phyloP scores from a whole-genome alignment of 352 stramenopile species.

The Pythium utonaiense region DNA sequence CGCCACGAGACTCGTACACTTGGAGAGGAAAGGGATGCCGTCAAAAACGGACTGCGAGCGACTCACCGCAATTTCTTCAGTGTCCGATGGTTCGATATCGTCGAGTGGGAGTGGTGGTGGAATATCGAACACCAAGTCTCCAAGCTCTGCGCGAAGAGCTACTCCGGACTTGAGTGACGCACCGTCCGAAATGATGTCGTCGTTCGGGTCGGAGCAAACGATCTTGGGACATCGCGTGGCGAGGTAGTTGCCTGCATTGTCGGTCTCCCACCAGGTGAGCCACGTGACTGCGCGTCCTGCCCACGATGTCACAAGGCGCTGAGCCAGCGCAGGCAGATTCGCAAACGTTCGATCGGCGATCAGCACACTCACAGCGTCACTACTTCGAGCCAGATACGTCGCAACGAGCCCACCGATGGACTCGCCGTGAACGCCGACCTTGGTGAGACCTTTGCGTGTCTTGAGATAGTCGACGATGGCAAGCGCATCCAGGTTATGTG shows the following conservation, averaged over 20 bases:
- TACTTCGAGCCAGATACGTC: slow-evolving; percentile 61
- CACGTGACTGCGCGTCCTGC: slow-evolving; percentile 54
- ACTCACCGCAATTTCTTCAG: neutral
- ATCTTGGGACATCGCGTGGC: slow-evolving; percentile 71
- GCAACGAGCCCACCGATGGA: slow-evolving; percentile 80
- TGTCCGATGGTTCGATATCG: slow-evolving; percentile 1
- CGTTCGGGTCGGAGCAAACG: slow-evolving; percentile 74
- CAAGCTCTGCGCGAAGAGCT: slow-evolving; percentile 59
- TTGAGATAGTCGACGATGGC: slow-evolving; percentile 75
- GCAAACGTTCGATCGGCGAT: slow-evolving; percentile 82
- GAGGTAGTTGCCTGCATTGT: slow-evolving; percentile 77
- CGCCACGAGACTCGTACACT: slow-evolving; percentile 1
- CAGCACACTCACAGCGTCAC: slow-evolving; percentile 54
- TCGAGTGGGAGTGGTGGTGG: slow-evolving; percentile 12
- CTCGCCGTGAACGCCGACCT: slow-evolving; percentile 77
- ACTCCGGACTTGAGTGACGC: slow-evolving; percentile 83
- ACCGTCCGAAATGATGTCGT: slow-evolving; percentile 82
- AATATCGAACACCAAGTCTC: slow-evolving; percentile 25
- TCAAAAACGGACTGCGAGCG: neutral
- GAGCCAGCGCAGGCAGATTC: slow-evolving; percentile 69
- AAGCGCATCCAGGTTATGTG: slow-evolving; percentile 67
- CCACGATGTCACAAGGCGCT: slow-evolving; percentile 77
- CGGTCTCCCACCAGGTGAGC: slow-evolving; percentile 78
- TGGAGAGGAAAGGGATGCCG: neutral
- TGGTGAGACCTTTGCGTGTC: slow-evolving; percentile 40